Percentiles rank a stretch among this genome's conserved stretches.
Conservation (phyloP, 176 grass and related monocot genomes). For the Puya raimondii region DNA sequence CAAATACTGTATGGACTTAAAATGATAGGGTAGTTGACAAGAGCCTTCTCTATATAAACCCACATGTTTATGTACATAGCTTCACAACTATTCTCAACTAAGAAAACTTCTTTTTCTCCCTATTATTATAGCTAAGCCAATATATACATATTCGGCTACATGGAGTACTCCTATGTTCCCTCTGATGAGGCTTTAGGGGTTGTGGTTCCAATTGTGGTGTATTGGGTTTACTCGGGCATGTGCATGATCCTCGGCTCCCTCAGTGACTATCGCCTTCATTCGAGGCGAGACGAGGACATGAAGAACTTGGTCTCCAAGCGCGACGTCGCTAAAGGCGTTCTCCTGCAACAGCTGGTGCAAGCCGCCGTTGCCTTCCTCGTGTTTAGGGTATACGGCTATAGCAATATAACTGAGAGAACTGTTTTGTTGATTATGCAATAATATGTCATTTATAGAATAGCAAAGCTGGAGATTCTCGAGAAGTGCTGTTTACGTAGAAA, state of each 20-base stretch:
- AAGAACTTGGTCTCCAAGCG: constrained; percentile 21
- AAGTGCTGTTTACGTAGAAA: too few species aligned
- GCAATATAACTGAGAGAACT: neutral
- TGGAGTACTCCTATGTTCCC: neutral
- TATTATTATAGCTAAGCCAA: too few species aligned
- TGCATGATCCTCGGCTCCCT: constrained; percentile 18
- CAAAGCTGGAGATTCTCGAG: neutral
- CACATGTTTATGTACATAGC: too few species aligned
- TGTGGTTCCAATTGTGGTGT: constrained; percentile 20
- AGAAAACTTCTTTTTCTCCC: too few species aligned
- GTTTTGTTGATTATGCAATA: neutral
- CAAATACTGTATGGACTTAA: too few species aligned
- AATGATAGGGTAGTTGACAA: too few species aligned
- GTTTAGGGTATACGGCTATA: constrained; percentile 8
- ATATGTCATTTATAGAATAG: neutral
- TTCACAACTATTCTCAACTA: too few species aligned
- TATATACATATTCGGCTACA: too few species aligned
- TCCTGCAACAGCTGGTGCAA: constrained; percentile 33
- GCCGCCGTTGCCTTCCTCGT: neutral
- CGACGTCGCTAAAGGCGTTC: constrained; percentile 20
- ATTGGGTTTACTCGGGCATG: constrained; percentile 27
- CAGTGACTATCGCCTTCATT: constrained; percentile 22
- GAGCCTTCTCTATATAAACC: too few species aligned
- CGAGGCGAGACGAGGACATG: constrained; percentile 21
- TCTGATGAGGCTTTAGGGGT: constrained; percentile 23